These are phyloP conservation scores for Sporothrix brasiliensis DNA, from an alignment of 2,329 filamentous ascomycete genomes.

Conservation along the genomic window DNA sequence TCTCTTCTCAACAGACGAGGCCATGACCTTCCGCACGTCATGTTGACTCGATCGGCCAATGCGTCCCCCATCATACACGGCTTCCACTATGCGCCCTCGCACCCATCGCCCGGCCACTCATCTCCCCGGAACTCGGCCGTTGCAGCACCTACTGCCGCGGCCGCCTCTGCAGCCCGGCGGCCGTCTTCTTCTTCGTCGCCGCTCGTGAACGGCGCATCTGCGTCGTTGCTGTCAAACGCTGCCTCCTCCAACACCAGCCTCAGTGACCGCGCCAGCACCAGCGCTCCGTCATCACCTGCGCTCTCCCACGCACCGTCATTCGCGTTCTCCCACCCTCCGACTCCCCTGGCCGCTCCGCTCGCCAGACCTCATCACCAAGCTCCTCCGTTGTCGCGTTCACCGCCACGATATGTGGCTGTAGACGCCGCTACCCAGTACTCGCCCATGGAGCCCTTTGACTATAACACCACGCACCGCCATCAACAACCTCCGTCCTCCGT, in stretches of 20 bases:
- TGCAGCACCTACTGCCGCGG: constrained; percentile 25
- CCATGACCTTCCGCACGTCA: constrained; percentile 41
- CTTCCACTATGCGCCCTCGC: constrained; percentile 54
- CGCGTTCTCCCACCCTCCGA: neutral
- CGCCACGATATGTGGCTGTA: constrained; percentile 42
- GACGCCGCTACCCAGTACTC: constrained; percentile 55
- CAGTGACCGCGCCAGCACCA: constrained; percentile 13
- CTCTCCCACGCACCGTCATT: neutral
- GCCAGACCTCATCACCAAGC: neutral
- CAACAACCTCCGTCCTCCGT: constrained; percentile 23
- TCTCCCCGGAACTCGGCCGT: constrained; percentile 44
- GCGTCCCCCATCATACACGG: constrained; percentile 53
- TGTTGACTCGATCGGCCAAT: constrained; percentile 63
- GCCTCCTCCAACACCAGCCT: neutral
- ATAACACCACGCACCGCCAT: constrained; percentile 37
- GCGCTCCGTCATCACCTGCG: constrained; percentile 24
- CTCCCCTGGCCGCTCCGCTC: constrained; percentile 3
- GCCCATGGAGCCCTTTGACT: constrained; percentile 53
- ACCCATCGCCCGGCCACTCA: constrained; percentile 47
- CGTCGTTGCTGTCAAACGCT: neutral
- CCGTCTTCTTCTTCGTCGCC: constrained; percentile 32
- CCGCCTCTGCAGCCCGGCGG: constrained; percentile 29
- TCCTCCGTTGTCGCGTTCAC: neutral
- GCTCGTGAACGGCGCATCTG: constrained; percentile 3
- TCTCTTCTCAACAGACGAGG: constrained; percentile 18